These are phyloP conservation scores for Apiotrichum gracile DNA, from an alignment of 1,284 basidiomycete species.

Conservation along the genomic window DNA sequence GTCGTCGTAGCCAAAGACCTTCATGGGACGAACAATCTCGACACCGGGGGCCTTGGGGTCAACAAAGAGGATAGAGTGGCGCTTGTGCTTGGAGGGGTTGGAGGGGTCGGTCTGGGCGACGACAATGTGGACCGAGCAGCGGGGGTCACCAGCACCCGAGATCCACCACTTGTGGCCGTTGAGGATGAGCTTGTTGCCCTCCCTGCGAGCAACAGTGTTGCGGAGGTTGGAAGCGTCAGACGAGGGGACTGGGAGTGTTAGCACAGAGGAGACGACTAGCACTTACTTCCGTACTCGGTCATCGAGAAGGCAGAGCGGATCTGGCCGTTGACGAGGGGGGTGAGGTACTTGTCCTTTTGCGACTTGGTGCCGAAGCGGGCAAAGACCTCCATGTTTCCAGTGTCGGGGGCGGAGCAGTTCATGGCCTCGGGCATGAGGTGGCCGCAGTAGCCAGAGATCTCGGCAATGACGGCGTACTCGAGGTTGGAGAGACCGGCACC, in stretches of 20 bases:
- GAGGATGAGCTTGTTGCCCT: constrained; percentile 84
- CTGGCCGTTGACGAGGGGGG: constrained; percentile 81
- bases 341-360: constrained; percentile 87
- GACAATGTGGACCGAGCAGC: constrained; percentile 82
- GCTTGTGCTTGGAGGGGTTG: constrained; percentile 56
- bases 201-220: constrained; percentile 69
- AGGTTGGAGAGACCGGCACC: constrained; percentile 88
- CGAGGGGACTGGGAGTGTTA: too few species aligned
- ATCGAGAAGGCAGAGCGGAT: constrained; percentile 91
- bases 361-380: constrained; percentile 83
- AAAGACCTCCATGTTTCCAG: constrained; percentile 96
- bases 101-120: constrained; percentile 56
- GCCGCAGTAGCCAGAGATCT: constrained; percentile 78
- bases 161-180: constrained; percentile 99
- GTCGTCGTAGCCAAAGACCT: constrained; percentile 88
- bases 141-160: constrained; percentile 90
- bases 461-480: constrained; percentile 94
- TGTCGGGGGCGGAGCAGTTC: constrained; percentile 93
- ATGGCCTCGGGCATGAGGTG: constrained; percentile 76
- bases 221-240: constrained; percentile 95
- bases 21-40: constrained; percentile 83
- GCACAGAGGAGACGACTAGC: too few species aligned
- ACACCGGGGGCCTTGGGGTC: constrained; percentile 83
- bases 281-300: constrained; percentile 87
- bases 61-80: constrained; percentile 91